Percentiles rank a stretch among this genome's conserved stretches.
Conservation (phyloP, 371 early-diverging fungal species). For the Syncephalastrum racemosum region DNA sequence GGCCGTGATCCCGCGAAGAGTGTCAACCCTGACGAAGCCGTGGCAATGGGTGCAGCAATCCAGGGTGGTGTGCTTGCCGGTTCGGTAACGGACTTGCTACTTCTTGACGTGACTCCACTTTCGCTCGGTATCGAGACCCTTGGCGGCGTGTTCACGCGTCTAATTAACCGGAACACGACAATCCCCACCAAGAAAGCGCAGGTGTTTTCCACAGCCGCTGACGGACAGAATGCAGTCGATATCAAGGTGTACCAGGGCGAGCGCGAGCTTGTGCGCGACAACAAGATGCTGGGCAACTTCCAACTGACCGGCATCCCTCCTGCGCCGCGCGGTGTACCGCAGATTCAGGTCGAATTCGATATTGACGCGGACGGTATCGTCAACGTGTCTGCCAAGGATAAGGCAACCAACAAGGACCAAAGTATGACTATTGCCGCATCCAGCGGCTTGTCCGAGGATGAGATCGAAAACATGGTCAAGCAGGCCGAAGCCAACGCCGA, state of each 20-base stretch:
- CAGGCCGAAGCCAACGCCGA: slow-evolving; percentile 86
- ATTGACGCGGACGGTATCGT: slow-evolving; percentile 97
- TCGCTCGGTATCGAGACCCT: slow-evolving; percentile 95
- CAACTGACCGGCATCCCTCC: slow-evolving; percentile 81
- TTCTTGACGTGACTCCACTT: slow-evolving; percentile 96
- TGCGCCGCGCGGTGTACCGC: slow-evolving; percentile 85
- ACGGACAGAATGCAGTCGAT: slow-evolving; percentile 94
- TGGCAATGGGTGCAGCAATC: slow-evolving; percentile 96
- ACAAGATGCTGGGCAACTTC: slow-evolving; percentile 95
- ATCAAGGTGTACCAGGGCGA: slow-evolving; percentile 98
- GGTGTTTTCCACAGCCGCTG: slow-evolving; percentile 97
- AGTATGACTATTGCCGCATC: slow-evolving; percentile 87
- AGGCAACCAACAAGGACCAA: slow-evolving; percentile 86
- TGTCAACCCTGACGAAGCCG: slow-evolving; percentile 98
- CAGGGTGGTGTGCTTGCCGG: slow-evolving; percentile 96
- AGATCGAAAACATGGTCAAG: slow-evolving; percentile 89
- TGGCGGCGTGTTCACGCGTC: slow-evolving; percentile 92
- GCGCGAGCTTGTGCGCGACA: slow-evolving; percentile 90
- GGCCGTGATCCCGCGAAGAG: slow-evolving; percentile 82
- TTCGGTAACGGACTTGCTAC: slow-evolving; percentile 82
- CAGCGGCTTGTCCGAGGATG: slow-evolving; percentile 85
- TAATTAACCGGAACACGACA: slow-evolving; percentile 96
- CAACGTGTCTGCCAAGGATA: slow-evolving; percentile 94
- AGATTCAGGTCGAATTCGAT: slow-evolving; percentile 90
- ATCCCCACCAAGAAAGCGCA: slow-evolving; percentile 97